These are phyloP conservation scores for Austropuccinia psidii DNA, from an alignment of 1,284 basidiomycete species.

Conservation along the genomic window DNA sequence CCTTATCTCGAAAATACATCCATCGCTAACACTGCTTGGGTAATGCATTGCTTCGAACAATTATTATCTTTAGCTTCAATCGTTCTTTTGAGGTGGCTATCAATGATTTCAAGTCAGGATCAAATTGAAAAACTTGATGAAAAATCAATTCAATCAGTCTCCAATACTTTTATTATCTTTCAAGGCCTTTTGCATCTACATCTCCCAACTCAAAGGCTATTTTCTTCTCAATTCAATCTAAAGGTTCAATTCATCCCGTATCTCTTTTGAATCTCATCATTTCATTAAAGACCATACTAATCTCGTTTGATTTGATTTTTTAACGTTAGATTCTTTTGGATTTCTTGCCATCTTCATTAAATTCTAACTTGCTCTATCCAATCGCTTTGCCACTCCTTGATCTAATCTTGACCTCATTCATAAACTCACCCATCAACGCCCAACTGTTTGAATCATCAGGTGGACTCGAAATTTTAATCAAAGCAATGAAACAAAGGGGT, in stretches of 20 bases:
- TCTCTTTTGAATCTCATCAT: not conserved
- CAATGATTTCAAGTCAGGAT: not conserved
- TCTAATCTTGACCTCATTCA: constrained; percentile 11
- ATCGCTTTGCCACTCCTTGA: constrained; percentile 23
- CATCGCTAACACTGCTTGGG: not conserved
- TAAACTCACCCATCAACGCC: constrained; percentile 9
- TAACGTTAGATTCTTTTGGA: constrained; percentile 8
- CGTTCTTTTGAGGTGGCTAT: not conserved
- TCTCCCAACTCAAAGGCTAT: constrained; percentile 18
- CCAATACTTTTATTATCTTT: not conserved
- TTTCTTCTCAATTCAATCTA: constrained; percentile 20
- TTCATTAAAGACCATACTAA: not conserved
- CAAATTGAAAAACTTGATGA: not conserved
- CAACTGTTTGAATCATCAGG: constrained; percentile 30
- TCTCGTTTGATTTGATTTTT: not conserved
- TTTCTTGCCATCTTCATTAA: not conserved
- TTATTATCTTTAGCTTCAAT: constrained; percentile 21
- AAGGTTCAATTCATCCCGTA: not conserved
- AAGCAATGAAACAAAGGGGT: constrained; percentile 27
- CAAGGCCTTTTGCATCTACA: constrained; percentile 30
- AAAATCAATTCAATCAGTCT: not conserved
- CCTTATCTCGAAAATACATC: not conserved
- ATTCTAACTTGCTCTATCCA: not conserved
- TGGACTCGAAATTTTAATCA: constrained; percentile 26
- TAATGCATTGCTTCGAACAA: no score